A percentile compares a stretch with the other conserved stretches of the same genome.
phyloP scores from a whole-genome alignment of 208 protist genomes.

The Leishmania lainsoni region DNA sequence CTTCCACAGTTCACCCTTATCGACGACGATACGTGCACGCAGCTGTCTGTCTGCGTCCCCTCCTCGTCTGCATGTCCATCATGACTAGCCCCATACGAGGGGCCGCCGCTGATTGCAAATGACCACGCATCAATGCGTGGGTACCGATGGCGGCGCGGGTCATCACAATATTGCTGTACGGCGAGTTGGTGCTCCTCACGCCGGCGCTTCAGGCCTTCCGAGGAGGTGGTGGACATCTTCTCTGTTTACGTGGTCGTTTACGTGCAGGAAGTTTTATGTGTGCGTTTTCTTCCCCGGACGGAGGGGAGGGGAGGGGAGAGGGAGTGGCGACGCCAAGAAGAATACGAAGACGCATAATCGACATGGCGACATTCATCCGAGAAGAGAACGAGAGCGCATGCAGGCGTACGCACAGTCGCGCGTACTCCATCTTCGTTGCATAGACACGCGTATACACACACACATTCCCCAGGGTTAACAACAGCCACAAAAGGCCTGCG shows the following conservation, averaged over 20 bases:
- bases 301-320: neutral
- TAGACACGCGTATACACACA: neutral
- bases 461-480: neutral
- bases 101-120: neutral
- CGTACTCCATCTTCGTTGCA: neutral
- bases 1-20: neutral
- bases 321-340: neutral
- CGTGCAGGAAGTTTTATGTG: neutral
- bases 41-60: neutral
- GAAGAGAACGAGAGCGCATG: neutral
- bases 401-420: neutral
- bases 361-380: neutral
- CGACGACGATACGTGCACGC: neutral
- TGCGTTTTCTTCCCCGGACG: neutral
- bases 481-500: neutral
- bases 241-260: neutral
- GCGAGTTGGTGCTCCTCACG: constrained; percentile 30
- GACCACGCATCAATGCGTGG: neutral
- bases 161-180: constrained; percentile 10
- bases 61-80: neutral
- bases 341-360: neutral
- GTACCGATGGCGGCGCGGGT: constrained; percentile 6
- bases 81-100: neutral
- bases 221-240: neutral
- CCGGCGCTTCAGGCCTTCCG: constrained; percentile 23